Conservation (phyloP, 2,329 filamentous ascomycete genomes). For the Fusarium duplospermum region DNA sequence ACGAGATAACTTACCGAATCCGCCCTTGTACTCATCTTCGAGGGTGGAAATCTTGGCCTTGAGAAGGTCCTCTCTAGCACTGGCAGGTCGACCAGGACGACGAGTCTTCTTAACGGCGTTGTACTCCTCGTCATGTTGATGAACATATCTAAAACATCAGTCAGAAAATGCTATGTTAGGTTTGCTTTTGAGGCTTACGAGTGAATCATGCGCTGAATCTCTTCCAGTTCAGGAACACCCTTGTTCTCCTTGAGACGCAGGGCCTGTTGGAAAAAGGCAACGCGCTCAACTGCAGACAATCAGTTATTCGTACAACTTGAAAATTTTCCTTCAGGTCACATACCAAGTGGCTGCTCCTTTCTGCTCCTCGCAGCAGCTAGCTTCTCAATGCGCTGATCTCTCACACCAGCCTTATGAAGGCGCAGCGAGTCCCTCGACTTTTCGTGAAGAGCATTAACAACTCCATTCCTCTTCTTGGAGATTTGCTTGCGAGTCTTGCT, state of each 20-base stretch:
- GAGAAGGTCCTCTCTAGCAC: constrained; percentile 80
- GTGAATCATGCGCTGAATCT: constrained; percentile 71
- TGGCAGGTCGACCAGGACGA: constrained; percentile 82
- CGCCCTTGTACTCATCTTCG: constrained; percentile 82
- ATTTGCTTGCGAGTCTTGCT: constrained; percentile 91
- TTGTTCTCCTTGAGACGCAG: constrained; percentile 60
- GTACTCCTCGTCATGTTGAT: constrained; percentile 78
- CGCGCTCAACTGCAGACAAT: constrained; percentile 50
- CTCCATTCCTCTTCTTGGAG: constrained; percentile 83
- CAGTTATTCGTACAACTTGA: not conserved
- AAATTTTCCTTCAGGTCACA: constrained; percentile 37
- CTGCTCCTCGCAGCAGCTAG: constrained; percentile 76
- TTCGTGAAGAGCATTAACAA: constrained; percentile 82
- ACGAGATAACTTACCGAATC: constrained; percentile 76
- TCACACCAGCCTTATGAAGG: constrained; percentile 79
- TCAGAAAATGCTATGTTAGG: not conserved
- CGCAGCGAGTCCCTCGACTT: constrained; percentile 88
- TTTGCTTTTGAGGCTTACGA: constrained; percentile 57
- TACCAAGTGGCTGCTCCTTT: constrained; percentile 80
- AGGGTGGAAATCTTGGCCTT: constrained; percentile 77
- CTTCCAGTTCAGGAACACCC: constrained; percentile 64
- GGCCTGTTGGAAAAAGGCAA: constrained; percentile 75
- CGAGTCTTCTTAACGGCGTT: constrained; percentile 73
- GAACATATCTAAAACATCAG: constrained; percentile 63
- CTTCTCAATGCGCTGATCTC: constrained; percentile 85